phyloP scores from a whole-genome alignment of 768 basidiomycete species.

The Chalciporus sphaerocephalus region DNA sequence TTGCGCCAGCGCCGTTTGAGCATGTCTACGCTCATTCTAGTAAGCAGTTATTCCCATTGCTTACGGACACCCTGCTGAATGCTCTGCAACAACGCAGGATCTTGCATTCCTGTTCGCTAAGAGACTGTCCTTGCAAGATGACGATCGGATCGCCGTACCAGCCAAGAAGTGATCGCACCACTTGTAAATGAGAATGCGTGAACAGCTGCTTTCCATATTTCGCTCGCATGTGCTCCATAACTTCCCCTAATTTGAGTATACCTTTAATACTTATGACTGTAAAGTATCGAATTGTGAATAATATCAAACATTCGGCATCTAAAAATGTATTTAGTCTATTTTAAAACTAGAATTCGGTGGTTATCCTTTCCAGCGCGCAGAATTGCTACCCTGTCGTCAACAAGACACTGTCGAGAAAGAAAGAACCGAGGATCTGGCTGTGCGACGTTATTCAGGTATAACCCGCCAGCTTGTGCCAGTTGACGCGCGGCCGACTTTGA shows the following conservation, averaged over 20 bases:
- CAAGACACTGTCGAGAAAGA: conserved; percentile 43
- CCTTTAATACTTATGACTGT: neutral
- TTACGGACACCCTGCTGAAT: neutral
- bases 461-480: conserved; percentile 58
- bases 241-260: neutral
- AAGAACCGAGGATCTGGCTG: conserved; percentile 48
- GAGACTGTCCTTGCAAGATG: neutral
- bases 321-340: conserved; percentile 6
- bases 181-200: no score
- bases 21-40: conserved; percentile 20
- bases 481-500: conserved; percentile 64
- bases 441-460: conserved; percentile 66
- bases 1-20: conserved; percentile 12
- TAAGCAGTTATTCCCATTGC: conserved; percentile 7
- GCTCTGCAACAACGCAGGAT: conserved; percentile 14
- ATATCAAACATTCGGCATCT: neutral
- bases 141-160: neutral
- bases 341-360: conserved; percentile 49
- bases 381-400: conserved; percentile 60
- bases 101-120: conserved; percentile 18
- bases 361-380: conserved; percentile 75
- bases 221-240: neutral
- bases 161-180: no score
- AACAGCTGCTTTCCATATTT: neutral
- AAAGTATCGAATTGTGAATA: neutral